These are phyloP conservation scores for Solanum virginianum DNA, from an alignment of 257 asterid species.

Conservation along the genomic window DNA sequence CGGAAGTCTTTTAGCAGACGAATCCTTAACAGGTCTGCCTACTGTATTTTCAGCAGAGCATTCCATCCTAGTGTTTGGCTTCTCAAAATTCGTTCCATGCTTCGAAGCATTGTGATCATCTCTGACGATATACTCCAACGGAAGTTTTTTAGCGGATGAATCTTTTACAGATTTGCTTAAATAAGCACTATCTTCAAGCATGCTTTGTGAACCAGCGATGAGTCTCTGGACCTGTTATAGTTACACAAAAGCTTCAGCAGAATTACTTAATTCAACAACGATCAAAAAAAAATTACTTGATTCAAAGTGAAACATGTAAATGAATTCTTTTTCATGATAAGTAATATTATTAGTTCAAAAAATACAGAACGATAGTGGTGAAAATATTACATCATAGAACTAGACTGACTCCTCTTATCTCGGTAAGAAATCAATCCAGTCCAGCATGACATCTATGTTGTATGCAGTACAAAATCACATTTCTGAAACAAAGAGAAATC, in stretches of 20 bases:
- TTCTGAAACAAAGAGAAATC: not conserved
- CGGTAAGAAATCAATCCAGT: not conserved
- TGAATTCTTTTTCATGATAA: not conserved
- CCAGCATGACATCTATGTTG: not conserved
- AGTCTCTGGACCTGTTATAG: constrained; percentile 57
- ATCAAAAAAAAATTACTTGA: not conserved
- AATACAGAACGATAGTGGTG: not conserved
- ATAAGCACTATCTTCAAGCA: constrained; percentile 32
- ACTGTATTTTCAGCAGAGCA: constrained; percentile 50
- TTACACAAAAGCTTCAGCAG: not conserved
- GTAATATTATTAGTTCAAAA: not conserved
- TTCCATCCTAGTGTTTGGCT: constrained; percentile 37
- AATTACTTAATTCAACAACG: not conserved
- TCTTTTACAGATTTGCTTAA: constrained; percentile 27
- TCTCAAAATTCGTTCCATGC: constrained; percentile 16
- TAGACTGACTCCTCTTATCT: not conserved
- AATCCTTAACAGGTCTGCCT: constrained; percentile 25
- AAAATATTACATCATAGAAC: not conserved
- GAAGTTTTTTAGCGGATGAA: constrained; percentile 28
- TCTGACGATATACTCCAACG: constrained; percentile 24
- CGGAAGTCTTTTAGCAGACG: constrained; percentile 31
- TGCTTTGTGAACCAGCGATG: constrained; percentile 52
- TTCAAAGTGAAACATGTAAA: not conserved
- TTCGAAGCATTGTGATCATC: constrained; percentile 18
- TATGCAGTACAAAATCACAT: not conserved